A percentile compares a stretch with the other conserved stretches of the same genome.
Conservation (phyloP, 2,329 filamentous ascomycete species). For the Ambrosiella xylebori region DNA sequence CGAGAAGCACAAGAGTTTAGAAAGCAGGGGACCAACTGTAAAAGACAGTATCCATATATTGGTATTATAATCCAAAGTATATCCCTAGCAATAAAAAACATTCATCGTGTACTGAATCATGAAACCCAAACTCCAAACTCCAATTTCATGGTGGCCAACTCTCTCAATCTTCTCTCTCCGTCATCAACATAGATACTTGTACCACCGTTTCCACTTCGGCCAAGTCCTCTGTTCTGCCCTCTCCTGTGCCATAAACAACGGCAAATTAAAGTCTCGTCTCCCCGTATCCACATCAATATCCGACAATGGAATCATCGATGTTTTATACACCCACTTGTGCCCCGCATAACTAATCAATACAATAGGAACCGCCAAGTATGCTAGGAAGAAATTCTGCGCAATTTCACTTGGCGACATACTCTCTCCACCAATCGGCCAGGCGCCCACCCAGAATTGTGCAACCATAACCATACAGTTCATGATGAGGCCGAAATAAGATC, state of each 20-base stretch:
- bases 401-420: slow-evolving; percentile 27
- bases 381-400: slow-evolving; percentile 53
- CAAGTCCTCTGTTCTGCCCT: slow-evolving; percentile 51
- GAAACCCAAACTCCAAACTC: too few relatives aligned
- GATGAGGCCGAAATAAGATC: slow-evolving; percentile 62
- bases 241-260: slow-evolving; percentile 64
- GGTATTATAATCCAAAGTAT: too few relatives aligned
- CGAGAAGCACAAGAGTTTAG: too few relatives aligned
- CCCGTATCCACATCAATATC: slow-evolving; percentile 84
- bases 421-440: slow-evolving; percentile 50
- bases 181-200: slow-evolving; percentile 53
- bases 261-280: slow-evolving; percentile 67
- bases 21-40: too few relatives aligned
- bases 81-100: too few relatives aligned
- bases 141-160: too few relatives aligned
- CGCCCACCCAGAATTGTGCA: slow-evolving; percentile 78
- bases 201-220: slow-evolving; percentile 61
- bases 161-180: not conserved
- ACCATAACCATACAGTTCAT: slow-evolving; percentile 62
- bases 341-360: slow-evolving; percentile 48
- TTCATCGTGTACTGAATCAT: too few relatives aligned
- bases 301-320: slow-evolving; percentile 43
- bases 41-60: too few relatives aligned
- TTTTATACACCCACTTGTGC: slow-evolving; percentile 62
- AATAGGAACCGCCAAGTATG: slow-evolving; percentile 54